A percentile compares a stretch with the other conserved stretches of the same genome.
Evolutionary conservation across 306 rosid genomes (phyloP).

Genomic region (Vigna hirtella): DNA sequence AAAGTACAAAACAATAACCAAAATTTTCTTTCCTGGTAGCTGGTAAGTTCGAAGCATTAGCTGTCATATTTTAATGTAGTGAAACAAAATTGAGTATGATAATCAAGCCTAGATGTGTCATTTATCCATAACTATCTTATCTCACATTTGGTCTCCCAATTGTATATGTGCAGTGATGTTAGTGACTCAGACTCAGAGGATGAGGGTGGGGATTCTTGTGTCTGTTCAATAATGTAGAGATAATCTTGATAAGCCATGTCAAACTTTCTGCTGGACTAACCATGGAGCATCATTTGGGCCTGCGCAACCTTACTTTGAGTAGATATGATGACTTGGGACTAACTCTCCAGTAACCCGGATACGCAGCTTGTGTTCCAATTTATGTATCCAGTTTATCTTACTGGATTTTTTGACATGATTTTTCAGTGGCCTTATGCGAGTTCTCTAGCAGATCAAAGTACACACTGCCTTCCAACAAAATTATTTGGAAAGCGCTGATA

Average conservation of each 20-base stretch:
- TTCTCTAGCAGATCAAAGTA: conserved; percentile 44
- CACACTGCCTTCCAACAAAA: conserved; percentile 32
- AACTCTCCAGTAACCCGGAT: conserved; percentile 43
- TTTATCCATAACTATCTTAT: conserved; percentile 18
- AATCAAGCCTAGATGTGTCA: conserved; percentile 12
- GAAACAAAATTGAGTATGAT: conserved; percentile 11
- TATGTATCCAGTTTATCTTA: conserved; percentile 33
- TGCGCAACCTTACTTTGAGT: conserved; percentile 36
- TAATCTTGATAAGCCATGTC: conserved; percentile 36
- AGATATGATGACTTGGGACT: conserved; percentile 42
- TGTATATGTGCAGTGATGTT: conserved; percentile 63
- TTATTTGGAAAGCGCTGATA: conserved; percentile 38
- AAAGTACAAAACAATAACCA: neutral
- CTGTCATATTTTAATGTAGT: neutral
- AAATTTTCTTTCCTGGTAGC: conserved; percentile 13
- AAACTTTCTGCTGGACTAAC: conserved; percentile 46
- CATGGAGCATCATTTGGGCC: conserved; percentile 26
- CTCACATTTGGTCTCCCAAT: conserved; percentile 40
- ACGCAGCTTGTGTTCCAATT: conserved; percentile 42
- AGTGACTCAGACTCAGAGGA: conserved; percentile 85
- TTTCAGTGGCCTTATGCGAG: conserved; percentile 34
- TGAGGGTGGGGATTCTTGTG: conserved; percentile 72
- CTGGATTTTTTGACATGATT: conserved; percentile 36
- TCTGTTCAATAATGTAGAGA: conserved; percentile 74
- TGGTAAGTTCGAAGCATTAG: conserved; percentile 1